Evolutionary conservation across 768 basidiomycete species (phyloP).

Genomic region (Leccinum obscurum): DNA sequence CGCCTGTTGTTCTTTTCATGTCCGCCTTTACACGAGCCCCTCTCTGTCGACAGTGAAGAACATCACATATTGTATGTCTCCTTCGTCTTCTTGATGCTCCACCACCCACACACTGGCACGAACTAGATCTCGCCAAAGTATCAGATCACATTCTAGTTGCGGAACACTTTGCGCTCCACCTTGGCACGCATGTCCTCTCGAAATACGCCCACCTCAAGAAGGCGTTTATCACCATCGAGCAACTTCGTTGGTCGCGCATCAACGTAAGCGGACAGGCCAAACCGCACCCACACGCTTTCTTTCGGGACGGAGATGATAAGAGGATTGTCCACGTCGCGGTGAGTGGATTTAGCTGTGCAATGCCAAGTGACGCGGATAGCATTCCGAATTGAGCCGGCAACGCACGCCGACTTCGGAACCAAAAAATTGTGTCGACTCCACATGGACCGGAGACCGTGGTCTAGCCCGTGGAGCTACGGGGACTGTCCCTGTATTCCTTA

Average conservation of each 20-base stretch:
- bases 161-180: conserved; percentile 84
- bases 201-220: conserved; percentile 78
- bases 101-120: not conserved
- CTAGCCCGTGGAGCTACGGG: conserved; percentile 26
- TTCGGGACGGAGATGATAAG: conserved; percentile 91
- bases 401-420: conserved; percentile 7
- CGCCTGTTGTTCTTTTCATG: not conserved
- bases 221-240: conserved; percentile 69
- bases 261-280: conserved; percentile 43
- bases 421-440: conserved; percentile 13
- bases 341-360: conserved; percentile 15
- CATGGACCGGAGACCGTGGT: conserved; percentile 14
- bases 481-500: not conserved
- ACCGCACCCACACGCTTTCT: conserved; percentile 79
- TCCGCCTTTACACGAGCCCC: not conserved
- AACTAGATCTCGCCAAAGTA: conserved; percentile 77
- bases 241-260: conserved; percentile 85
- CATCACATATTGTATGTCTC: conserved; percentile 55
- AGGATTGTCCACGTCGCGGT: conserved; percentile 62
- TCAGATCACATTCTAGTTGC: conserved; percentile 85
- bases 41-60: conserved; percentile 53
- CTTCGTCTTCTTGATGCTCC: not conserved
- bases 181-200: conserved; percentile 79
- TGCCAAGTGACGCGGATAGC: conserved; percentile 1
- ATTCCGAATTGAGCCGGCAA: conserved; percentile 23